These are phyloP conservation scores for Sporobolomyces pararoseus DNA, from an alignment of 768 basidiomycete genomes.

Conservation along the genomic window DNA sequence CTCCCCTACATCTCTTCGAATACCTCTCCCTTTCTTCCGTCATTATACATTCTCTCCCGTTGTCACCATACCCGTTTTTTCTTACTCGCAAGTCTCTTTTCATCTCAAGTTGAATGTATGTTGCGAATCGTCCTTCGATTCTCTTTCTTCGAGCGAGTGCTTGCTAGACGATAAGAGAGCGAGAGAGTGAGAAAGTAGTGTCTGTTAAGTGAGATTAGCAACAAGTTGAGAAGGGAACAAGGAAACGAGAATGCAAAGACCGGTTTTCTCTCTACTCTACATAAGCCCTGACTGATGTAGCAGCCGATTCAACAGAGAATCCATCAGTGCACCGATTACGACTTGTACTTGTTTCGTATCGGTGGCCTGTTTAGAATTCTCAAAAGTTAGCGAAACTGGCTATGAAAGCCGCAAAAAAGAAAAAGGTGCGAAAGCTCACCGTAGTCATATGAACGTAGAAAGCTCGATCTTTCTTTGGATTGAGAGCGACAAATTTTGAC, in stretches of 20 bases:
- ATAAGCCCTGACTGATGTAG: conserved; percentile 28
- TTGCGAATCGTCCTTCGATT: no score
- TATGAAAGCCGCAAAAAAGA: background rate
- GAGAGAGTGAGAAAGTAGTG: no score
- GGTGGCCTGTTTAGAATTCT: conserved; percentile 4
- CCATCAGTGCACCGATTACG: conserved; percentile 26
- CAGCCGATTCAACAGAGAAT: conserved; percentile 22
- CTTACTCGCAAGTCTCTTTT: no score
- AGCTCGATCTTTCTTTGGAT: conserved; percentile 66
- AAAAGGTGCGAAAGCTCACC: background rate
- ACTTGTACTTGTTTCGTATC: conserved; percentile 29
- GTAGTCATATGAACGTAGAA: conserved; percentile 47
- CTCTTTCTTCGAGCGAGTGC: no score
- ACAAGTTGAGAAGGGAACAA: background rate
- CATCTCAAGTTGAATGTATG: no score
- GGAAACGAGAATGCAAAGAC: background rate
- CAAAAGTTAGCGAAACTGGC: background rate
- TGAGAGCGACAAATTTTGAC: conserved; percentile 78
- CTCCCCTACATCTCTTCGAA: no score
- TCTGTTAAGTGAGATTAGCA: no score
- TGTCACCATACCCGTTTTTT: no score
- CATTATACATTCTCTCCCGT: no score
- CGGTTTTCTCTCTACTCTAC: background rate
- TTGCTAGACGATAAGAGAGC: no score
- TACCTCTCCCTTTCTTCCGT: no score